These are phyloP conservation scores for Collybia sp. DNA, from an alignment of 768 basidiomycete species.

Conservation along the genomic window DNA sequence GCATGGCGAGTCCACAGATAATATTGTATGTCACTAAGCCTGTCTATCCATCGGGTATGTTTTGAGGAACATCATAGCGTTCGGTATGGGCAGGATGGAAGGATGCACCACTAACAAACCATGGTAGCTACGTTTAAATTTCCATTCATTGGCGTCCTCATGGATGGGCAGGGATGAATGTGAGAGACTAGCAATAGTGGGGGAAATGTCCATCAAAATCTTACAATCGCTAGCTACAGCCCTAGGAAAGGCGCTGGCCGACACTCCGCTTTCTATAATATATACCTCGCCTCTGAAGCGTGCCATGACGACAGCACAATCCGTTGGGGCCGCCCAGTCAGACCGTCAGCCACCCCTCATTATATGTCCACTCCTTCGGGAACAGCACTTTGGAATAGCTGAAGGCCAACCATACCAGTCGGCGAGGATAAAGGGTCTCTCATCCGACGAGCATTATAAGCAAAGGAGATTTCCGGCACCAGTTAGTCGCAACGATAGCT, in stretches of 20 bases:
- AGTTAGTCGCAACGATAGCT: slow-evolving; percentile 40
- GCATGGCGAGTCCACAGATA: slow-evolving; percentile 78
- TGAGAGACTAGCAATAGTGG: slow-evolving; percentile 15
- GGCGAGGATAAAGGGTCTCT: slow-evolving; percentile 20
- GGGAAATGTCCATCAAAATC: background rate
- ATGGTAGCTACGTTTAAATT: slow-evolving; percentile 39
- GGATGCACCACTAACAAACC: slow-evolving; percentile 70
- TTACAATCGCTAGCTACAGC: slow-evolving; percentile 41
- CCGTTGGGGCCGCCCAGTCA: slow-evolving; percentile 44
- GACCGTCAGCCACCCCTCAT: slow-evolving; percentile 41
- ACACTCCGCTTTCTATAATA: slow-evolving; percentile 46
- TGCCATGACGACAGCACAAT: slow-evolving; percentile 56
- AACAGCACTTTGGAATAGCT: slow-evolving; percentile 66
- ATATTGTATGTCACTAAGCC: slow-evolving; percentile 41
- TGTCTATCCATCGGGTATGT: background rate
- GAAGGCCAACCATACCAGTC: slow-evolving; percentile 56
- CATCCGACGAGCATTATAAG: slow-evolving; percentile 44
- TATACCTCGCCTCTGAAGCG: slow-evolving; percentile 67
- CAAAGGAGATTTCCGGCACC: slow-evolving; percentile 50
- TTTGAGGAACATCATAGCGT: slow-evolving; percentile 11
- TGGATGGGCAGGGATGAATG: slow-evolving; percentile 45
- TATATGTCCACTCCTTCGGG: slow-evolving; percentile 50
- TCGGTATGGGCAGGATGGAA: slow-evolving; percentile 71
- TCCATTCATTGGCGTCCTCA: background rate
- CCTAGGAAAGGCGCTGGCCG: slow-evolving; percentile 47